A percentile compares a stretch with the other conserved stretches of the same genome.
Conservation (phyloP, 2,329 filamentous ascomycete species). For the Cryoendolithus antarcticus region DNA sequence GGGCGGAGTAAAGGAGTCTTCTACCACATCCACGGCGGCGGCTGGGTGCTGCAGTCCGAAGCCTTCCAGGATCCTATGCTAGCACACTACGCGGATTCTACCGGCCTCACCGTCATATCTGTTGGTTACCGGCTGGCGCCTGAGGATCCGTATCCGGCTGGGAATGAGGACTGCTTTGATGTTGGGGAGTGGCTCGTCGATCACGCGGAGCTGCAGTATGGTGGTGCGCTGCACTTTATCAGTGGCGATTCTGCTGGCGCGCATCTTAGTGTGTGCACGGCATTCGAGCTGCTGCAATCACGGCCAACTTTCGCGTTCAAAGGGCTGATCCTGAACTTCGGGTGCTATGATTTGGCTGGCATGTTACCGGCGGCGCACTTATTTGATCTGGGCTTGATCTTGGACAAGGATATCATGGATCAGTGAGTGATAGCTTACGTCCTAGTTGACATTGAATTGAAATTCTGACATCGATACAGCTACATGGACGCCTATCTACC, state of each 20-base stretch:
- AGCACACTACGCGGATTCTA: conserved; percentile 37
- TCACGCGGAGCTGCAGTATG: conserved; percentile 31
- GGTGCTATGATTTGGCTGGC: conserved; percentile 36
- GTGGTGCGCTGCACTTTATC: conserved; percentile 28
- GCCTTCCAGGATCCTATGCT: conserved; percentile 35
- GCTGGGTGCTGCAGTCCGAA: conserved; percentile 33
- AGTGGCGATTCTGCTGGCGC: conserved; percentile 42
- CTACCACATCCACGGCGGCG: conserved; percentile 44
- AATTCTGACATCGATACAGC: conserved; percentile 5
- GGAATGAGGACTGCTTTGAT: conserved; percentile 45
- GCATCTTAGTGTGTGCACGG: conserved; percentile 37
- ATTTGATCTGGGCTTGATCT: conserved; percentile 29
- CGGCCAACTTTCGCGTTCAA: conserved; percentile 30
- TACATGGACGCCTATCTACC: conserved; percentile 37
- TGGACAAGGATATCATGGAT: conserved; percentile 35
- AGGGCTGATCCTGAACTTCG: conserved; percentile 42
- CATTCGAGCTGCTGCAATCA: conserved; percentile 34
- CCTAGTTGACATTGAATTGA: too few relatives aligned
- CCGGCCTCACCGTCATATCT: conserved; percentile 39
- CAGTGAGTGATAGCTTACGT: conserved; percentile 7
- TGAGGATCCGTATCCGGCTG: conserved; percentile 45
- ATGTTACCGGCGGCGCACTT: conserved; percentile 32
- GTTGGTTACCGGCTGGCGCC: conserved; percentile 50
- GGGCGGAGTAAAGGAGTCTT: conserved; percentile 31
- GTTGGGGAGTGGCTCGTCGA: conserved; percentile 42